These are phyloP conservation scores for Hyaloscypha bicolor DNA, from an alignment of 495 filamentous ascomycete species.

Conservation along the genomic window DNA sequence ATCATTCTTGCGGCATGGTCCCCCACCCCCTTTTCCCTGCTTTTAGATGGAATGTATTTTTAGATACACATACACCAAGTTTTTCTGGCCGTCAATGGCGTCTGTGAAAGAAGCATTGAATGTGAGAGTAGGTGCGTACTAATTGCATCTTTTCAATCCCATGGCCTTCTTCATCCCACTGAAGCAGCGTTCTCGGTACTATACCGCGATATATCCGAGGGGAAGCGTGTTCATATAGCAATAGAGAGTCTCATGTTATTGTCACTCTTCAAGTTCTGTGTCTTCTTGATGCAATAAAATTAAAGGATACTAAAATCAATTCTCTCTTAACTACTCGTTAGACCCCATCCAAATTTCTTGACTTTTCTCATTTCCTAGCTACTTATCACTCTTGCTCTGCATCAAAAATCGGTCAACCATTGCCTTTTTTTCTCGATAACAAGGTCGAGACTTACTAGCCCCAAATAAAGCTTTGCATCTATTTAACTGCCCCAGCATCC, in stretches of 20 bases:
- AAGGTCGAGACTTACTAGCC: neutral
- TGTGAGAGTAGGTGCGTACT: no score
- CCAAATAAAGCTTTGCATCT: slow-evolving; percentile 1
- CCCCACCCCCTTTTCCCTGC: no score
- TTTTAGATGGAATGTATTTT: no score
- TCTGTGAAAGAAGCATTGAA: no score
- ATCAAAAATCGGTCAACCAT: neutral
- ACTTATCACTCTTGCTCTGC: neutral
- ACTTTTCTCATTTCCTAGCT: slow-evolving; percentile 3
- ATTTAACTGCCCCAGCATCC: neutral
- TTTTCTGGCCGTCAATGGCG: no score
- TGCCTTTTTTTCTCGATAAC: slow-evolving; percentile 6
- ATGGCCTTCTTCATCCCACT: no score
- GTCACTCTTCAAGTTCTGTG: neutral
- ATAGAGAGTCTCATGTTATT: neutral
- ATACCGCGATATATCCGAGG: no score
- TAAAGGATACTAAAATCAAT: slow-evolving; percentile 4
- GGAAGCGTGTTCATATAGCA: no score
- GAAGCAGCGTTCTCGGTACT: no score
- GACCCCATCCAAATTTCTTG: neutral
- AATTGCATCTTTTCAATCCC: no score
- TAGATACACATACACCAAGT: no score
- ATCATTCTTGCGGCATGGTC: neutral
- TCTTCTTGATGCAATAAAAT: neutral
- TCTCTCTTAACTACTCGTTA: neutral